Conservation (phyloP, 164 flowering plant species). For the Nymphaea colorata region DNA sequence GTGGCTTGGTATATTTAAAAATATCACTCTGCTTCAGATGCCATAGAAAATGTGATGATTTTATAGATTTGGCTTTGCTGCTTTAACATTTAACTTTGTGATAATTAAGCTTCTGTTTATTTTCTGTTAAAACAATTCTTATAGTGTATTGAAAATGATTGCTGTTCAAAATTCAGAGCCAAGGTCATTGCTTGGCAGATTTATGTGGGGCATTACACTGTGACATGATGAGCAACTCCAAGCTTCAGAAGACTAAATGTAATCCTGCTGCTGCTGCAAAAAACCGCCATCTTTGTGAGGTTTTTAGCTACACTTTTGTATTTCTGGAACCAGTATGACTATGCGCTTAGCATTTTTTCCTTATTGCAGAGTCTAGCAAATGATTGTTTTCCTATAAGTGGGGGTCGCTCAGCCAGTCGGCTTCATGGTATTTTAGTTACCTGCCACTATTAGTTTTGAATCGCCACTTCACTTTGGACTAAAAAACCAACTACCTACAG, state of each 20-base stretch:
- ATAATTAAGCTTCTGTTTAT: no score
- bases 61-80: no score
- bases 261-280: slow-evolving; percentile 88
- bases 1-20: no score
- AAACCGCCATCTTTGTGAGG: slow-evolving; percentile 90
- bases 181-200: slow-evolving; percentile 85
- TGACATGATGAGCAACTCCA: slow-evolving; percentile 45
- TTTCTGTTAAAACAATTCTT: no score
- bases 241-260: slow-evolving; percentile 58
- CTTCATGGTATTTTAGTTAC: slow-evolving; percentile 54
- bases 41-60: no score
- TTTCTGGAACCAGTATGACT: slow-evolving; percentile 2
- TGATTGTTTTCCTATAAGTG: slow-evolving; percentile 66
- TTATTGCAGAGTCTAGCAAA: slow-evolving; percentile 69
- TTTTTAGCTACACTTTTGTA: slow-evolving; percentile 14
- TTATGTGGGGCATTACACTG: slow-evolving; percentile 95
- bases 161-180: slow-evolving; percentile 32
- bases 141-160: no score
- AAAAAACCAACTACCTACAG: slow-evolving; percentile 20
- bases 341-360: slow-evolving; percentile 1
- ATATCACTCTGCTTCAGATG: no score
- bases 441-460: neutral
- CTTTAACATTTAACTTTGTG: no score
- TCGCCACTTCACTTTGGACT: neutral
- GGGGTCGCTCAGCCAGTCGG: slow-evolving; percentile 58